Evolutionary conservation across 2,329 filamentous ascomycete genomes (phyloP).

Genomic region (Teratosphaeria viscida): DNA sequence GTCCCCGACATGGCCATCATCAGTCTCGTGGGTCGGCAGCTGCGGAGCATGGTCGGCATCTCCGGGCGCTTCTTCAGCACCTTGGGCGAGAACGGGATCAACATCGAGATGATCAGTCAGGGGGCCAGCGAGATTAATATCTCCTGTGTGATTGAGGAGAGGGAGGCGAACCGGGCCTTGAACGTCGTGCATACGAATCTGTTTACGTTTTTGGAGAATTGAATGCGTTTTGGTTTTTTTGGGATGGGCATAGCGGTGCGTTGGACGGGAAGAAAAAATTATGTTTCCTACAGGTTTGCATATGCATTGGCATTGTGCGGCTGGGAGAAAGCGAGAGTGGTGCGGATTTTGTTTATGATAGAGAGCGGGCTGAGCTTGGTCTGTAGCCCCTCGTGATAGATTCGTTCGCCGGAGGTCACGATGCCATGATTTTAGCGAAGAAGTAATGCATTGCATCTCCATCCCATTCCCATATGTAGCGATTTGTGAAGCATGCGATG

Average conservation of each 20-base stretch:
- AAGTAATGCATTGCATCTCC: no score
- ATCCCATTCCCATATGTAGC: no score
- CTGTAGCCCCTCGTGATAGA: no score
- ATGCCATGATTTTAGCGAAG: no score
- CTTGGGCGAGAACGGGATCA: slow-evolving; percentile 83
- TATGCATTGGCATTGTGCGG: no score
- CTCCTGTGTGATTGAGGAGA: slow-evolving; percentile 88
- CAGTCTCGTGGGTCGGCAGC: slow-evolving; percentile 84
- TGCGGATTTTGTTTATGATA: no score
- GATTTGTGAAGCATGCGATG: no score
- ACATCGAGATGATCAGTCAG: slow-evolving; percentile 99
- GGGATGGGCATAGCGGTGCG: not conserved
- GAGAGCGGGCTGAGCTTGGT: no score
- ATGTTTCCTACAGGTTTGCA: not conserved
- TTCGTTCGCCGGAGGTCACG: no score
- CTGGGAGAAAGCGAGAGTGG: no score
- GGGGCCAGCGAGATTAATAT: slow-evolving; percentile 99
- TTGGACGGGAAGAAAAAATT: not conserved
- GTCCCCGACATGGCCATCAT: slow-evolving; percentile 90
- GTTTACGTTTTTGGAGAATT: slow-evolving; percentile 76
- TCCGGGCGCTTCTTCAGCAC: slow-evolving; percentile 92
- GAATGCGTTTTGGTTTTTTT: not conserved
- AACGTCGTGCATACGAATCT: slow-evolving; percentile 94
- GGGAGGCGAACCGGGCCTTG: slow-evolving; percentile 83
- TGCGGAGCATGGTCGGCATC: slow-evolving; percentile 94